Conservation (phyloP, 805 yeast species). For the Blastobotrys americana region DNA sequence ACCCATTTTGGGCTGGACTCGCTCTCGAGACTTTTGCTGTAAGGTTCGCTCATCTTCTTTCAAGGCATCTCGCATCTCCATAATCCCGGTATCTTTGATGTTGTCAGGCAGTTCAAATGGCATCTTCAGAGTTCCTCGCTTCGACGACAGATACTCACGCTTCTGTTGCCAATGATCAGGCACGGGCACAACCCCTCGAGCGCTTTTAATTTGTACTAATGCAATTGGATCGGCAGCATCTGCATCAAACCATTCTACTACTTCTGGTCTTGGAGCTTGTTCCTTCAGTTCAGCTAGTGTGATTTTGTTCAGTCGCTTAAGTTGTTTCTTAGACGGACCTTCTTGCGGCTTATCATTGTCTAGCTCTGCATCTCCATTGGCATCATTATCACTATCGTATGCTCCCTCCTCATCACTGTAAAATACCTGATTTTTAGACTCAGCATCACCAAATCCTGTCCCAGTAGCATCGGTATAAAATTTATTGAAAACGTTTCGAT, state of each 20-base stretch:
- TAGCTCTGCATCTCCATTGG: conserved; percentile 26
- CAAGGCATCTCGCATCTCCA: conserved; percentile 68
- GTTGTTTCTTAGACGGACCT: conserved; percentile 39
- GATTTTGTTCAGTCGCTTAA: conserved; percentile 46
- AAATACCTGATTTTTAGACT: conserved; percentile 27
- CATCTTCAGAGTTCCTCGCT: conserved; percentile 56
- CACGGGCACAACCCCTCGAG: conserved; percentile 62
- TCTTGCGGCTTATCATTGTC: conserved; percentile 20
- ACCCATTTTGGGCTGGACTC: conserved; percentile 87
- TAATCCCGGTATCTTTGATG: conserved; percentile 76
- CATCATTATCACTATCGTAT: conserved; percentile 29
- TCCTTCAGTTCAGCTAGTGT: conserved; percentile 65
- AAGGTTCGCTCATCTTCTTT: conserved; percentile 45
- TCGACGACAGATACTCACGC: conserved; percentile 61
- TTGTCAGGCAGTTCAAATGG: conserved; percentile 74
- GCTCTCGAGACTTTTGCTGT: conserved; percentile 68
- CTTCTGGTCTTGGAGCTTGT: conserved; percentile 52
- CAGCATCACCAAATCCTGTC: conserved; percentile 14
- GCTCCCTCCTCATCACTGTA: conserved; percentile 30
- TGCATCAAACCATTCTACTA: conserved; percentile 80
- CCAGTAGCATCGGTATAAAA: conserved; percentile 27
- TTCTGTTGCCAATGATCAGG: conserved; percentile 83
- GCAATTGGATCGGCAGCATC: conserved; percentile 75
- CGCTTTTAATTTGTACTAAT: conserved; percentile 54
- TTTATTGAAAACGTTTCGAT: conserved; percentile 31